These are phyloP conservation scores for Dendrobium catenatum DNA, from an alignment of 106 monocot genomes.

Conservation along the genomic window DNA sequence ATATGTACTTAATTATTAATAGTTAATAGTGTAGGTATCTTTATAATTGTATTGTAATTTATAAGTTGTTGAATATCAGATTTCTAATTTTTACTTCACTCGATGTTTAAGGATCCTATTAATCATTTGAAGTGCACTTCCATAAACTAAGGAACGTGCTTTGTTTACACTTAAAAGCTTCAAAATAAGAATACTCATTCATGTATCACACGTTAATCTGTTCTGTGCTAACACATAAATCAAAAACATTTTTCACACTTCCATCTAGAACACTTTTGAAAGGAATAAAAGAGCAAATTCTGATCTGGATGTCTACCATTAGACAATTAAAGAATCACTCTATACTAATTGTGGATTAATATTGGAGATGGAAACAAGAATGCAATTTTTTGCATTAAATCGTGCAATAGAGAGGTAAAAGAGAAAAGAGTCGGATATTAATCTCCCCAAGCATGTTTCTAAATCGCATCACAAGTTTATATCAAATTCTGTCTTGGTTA, in stretches of 20 bases:
- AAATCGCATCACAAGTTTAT: background rate
- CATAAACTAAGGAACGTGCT: background rate
- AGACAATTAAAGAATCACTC: background rate
- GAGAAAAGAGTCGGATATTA: background rate
- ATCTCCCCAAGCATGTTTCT: background rate
- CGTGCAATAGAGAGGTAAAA: background rate
- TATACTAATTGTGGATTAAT: background rate
- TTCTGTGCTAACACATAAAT: background rate
- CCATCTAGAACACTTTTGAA: background rate
- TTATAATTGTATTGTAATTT: too few relatives aligned
- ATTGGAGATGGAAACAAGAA: background rate
- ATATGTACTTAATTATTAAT: too few relatives aligned
- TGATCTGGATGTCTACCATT: background rate
- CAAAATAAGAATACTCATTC: background rate
- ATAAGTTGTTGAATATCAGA: too few relatives aligned
- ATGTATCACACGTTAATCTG: background rate
- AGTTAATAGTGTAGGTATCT: too few relatives aligned
- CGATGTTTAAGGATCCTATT: too few relatives aligned
- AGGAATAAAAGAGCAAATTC: background rate
- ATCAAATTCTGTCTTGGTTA: background rate
- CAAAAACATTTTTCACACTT: background rate
- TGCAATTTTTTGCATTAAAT: background rate
- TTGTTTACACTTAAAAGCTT: background rate
- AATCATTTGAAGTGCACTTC: background rate
- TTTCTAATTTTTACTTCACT: too few relatives aligned